Evolutionary conservation across 2,329 filamentous ascomycete species (phyloP), one percentile per base, ranked within the genome.

Genomic region (Chrysosporium keratinophilum): DNA sequence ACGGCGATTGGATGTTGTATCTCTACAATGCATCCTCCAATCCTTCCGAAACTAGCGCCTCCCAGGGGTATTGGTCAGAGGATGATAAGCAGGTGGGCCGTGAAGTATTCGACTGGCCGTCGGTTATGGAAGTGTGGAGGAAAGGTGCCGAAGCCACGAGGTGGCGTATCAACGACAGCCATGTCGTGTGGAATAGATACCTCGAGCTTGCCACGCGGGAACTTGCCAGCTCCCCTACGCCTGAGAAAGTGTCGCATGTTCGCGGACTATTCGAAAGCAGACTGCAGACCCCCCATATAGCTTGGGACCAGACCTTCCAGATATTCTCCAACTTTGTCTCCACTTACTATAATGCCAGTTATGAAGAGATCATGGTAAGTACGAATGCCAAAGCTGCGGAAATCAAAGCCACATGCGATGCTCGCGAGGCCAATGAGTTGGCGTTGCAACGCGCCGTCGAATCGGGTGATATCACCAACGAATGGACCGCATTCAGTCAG

Each of bases 111-210:
- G 78, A 70, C 19, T 77, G 74, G 66, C 75, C 80, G 43, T 69
- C 75, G 41, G 71, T 83, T 10, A 54, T 81, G 50, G 74, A 76
- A 14, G 75, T 78, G 2, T 79, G 80, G 71, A 74, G 78, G 56
- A 72, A 77, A 59, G 81, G 74, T 19, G 73, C 76, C 5, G 73
- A 78, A 35, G 75, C 75, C 12, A 83, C 81, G 14, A 75, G 76
- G 54, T 81, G 78, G 73, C 77, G 79, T 42, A 74, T 84, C 50
- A 78, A 80, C 59, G 77, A 81, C 60, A 82, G 80, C 61, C 75
- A 82, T 60, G 59, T 78, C 2, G 72, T 84, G 4, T 84, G 81
- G 81, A 76, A 83, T 63, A 77, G 76, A 34, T 81, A 79, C 58
- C 70, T 81, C 34, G 73, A 79, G 41, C 69, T 82, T 5, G 62